phyloP scores from a whole-genome alignment of 768 basidiomycete genomes.

The Boletellus emodensis region DNA sequence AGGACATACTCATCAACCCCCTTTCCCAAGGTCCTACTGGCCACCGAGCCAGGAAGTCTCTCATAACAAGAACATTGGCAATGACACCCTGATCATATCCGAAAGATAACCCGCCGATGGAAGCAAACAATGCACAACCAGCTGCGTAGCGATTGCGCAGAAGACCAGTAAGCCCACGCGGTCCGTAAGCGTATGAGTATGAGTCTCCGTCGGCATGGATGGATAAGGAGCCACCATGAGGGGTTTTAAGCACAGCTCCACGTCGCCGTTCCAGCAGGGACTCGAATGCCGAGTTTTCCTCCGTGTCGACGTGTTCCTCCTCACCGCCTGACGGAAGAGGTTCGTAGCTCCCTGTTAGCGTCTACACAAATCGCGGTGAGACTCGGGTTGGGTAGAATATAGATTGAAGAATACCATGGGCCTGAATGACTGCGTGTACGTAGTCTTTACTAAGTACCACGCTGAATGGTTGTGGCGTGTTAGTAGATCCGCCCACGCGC shows the following conservation, averaged over 20 bases:
- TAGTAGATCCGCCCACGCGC: too few relatives aligned
- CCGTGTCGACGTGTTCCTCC: constrained; percentile 12
- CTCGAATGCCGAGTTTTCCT: constrained; percentile 11
- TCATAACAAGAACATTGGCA: constrained; percentile 82
- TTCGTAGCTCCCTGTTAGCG: constrained; percentile 11
- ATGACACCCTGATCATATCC: constrained; percentile 87
- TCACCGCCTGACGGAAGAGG: constrained; percentile 6
- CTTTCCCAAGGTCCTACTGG: constrained; percentile 69
- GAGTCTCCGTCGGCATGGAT: constrained; percentile 22
- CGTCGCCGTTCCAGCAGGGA: constrained; percentile 16
- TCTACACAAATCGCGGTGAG: constrained; percentile 5
- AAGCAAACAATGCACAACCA: constrained; percentile 69
- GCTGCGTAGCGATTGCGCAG: constrained; percentile 61
- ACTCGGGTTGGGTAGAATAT: background rate
- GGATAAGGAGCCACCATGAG: constrained; percentile 26
- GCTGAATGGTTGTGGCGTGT: too few relatives aligned
- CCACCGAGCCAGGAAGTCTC: constrained; percentile 65
- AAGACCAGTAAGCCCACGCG: constrained; percentile 62
- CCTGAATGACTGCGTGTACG: background rate
- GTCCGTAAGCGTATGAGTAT: constrained; percentile 73
- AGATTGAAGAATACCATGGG: constrained; percentile 13
- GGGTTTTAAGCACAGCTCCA: constrained; percentile 19
- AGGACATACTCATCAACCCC: constrained; percentile 67
- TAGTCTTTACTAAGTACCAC: too few relatives aligned
- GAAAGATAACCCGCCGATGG: constrained; percentile 73